Conservation (phyloP, 176 grass and related monocot species). For the Dendrocalamus sinicus region DNA sequence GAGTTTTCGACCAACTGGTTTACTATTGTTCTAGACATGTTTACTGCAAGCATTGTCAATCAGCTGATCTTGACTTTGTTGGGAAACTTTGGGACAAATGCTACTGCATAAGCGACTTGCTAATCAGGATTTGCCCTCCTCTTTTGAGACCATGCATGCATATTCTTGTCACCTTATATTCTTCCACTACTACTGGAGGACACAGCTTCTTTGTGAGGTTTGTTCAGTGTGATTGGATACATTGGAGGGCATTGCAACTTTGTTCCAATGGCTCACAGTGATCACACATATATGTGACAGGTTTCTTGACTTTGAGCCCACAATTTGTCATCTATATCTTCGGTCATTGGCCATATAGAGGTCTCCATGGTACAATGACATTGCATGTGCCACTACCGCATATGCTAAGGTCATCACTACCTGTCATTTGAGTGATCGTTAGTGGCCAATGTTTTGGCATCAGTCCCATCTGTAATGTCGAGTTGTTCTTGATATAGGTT, state of each 20-base stretch:
- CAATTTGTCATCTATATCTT: background rate
- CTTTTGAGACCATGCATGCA: conserved; percentile 45
- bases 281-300: background rate
- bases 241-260: conserved; percentile 3
- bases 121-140: conserved; percentile 38
- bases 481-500: conserved; percentile 10
- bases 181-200: conserved; percentile 44
- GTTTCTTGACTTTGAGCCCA: conserved; percentile 29
- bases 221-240: conserved; percentile 26
- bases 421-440: background rate
- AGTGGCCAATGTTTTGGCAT: conserved; percentile 29
- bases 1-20: background rate
- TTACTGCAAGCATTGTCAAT: conserved; percentile 14
- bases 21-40: conserved; percentile 26
- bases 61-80: conserved; percentile 6
- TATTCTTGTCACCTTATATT: conserved; percentile 30
- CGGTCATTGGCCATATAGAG: background rate
- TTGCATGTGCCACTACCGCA: conserved; percentile 33
- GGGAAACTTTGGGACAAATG: conserved; percentile 32
- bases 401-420: conserved; percentile 15
- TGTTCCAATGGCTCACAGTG: conserved; percentile 18
- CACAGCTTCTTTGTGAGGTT: conserved; percentile 7
- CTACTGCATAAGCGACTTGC: background rate
- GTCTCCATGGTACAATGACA: conserved; percentile 21
- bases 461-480: conserved; percentile 26